Evolutionary conservation across 805 yeast genomes (phyloP).

Genomic region (Saccharomycopsis olivae): DNA sequence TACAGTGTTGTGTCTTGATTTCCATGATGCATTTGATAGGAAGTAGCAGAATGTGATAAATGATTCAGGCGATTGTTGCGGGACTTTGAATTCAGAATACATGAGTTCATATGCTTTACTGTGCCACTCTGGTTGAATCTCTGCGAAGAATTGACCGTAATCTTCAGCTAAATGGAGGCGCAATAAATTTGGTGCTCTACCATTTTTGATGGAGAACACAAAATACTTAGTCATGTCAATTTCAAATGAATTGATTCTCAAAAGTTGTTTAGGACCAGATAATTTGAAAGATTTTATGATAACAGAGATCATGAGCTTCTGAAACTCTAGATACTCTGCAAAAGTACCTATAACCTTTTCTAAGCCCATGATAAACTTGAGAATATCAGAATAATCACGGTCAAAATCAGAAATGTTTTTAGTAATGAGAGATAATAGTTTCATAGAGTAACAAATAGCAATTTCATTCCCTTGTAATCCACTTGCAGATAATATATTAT

Average conservation of each 20-base stretch:
- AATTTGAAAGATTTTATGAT: background rate
- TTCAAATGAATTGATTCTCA: too few relatives aligned
- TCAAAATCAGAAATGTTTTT: background rate
- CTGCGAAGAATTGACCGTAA: conserved; percentile 2
- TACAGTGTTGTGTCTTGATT: conserved; percentile 25
- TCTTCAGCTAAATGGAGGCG: conserved; percentile 3
- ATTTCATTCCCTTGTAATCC: conserved; percentile 3
- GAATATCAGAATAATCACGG: conserved; percentile 9
- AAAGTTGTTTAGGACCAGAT: background rate
- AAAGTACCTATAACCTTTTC: background rate
- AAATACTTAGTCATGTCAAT: background rate
- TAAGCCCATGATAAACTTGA: conserved; percentile 2
- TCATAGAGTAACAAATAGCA: conserved; percentile 2
- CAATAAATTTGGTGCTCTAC: conserved; percentile 3
- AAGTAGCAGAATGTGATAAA: conserved; percentile 31
- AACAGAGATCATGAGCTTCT: background rate
- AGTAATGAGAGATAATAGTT: background rate
- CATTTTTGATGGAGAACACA: background rate
- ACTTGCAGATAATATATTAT: conserved; percentile 3
- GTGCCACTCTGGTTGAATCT: background rate
- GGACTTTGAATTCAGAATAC: conserved; percentile 24
- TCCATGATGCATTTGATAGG: conserved; percentile 25
- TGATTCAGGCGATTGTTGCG: conserved; percentile 30
- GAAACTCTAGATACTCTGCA: background rate
- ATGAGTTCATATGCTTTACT: conserved; percentile 25